Evolutionary conservation across 2,329 filamentous ascomycete genomes (phyloP), one percentile per base, ranked within the genome.

Genomic region (Aspergillus aculeatinus): DNA sequence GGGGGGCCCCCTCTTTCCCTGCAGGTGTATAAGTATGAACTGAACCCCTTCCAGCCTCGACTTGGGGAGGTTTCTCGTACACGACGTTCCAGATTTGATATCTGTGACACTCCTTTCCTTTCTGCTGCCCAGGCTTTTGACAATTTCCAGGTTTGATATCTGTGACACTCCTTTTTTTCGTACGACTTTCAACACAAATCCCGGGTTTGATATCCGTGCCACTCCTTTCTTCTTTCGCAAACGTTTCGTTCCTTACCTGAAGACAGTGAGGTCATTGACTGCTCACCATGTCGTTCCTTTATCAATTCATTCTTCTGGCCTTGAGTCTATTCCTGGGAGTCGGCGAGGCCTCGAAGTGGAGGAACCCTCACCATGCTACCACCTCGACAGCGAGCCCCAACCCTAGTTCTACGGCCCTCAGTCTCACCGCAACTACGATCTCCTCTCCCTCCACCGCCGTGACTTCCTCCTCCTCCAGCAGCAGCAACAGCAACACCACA

Each of bases 401-500:
- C 23, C 23, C 39, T n/a, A 44, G n/a, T 1, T 3, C 39, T 6
- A 19, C 39, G 2, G 10, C 39, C 16, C 5, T 19, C 3, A 23
- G 23, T 23, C 23, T 3, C 39, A 44, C 6, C 39, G 16, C 6
- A 44, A 44, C 16, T 16, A 44, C 16, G 0, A 35, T 16, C 33
- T 12, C 33, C 5, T 44, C 16, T 5, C 6, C 39, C 39, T 44
- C 39, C 16, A 44, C 16, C 39, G 39, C 14, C 9, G 39, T 9
- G 27, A 9, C 16, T 9, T 16, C 39, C 39, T 44, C 39, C 10
- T 16, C 33, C 33, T 16, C 5, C 33, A 35, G 5, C 33, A 57
- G 55, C 50, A 14, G 33, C 33, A 35, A n/a, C 14, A 14, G 67
- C 42, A 44, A 19, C 16, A 19, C 67, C 39, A 57, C 67, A 57